Base-by-base conservation (phyloP, 768 basidiomycete species). In the Mycena albidolilacea region DNA sequence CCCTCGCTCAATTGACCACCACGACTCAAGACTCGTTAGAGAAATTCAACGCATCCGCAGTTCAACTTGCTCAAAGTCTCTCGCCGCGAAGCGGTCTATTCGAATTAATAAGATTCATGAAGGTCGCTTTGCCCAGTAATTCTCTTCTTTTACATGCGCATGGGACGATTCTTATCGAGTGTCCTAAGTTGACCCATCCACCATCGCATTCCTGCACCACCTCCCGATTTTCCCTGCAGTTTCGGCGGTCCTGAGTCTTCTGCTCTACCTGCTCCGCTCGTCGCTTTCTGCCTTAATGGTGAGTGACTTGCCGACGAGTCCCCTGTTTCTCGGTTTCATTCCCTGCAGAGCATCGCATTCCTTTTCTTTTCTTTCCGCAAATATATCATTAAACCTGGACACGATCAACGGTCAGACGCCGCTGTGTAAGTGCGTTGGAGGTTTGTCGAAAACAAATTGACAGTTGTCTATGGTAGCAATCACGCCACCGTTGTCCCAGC, bases 11-110 rank as follows among this genome's bases (percentile, higher is more conserved):
- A 12, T 78, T 90, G 23, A 83, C 85, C 0, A 75, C 77, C 41
- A 83, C 81, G 11, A 83, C 88, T 3, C 84, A 82, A 23, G 69
- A 75, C 17, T 88, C 89, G 73, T 79, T 91, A 46, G 81, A 84
- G 65, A 84, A 82, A 69, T 85, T 91, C 66, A 89, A 87, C 60
- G 82, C 78, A 21, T 87, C 90, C 23, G 83, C 86, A 4, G 74
- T 71, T 17, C 76, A 80, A 8, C 74, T 87, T 23, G 80, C 80
- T 44, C 78, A 81, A 59, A 78, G 78, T 7, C 72, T 88, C 54
- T 48, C 72, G 66, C 60, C 76, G 67, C 55, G 71, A 37, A 58
- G 44, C 38, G 65, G 54, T 44, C 59, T 67, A 19, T 37, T 57
- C 57, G 69, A 69, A 14, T 17, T 73, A 21, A 30, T 77, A 35